phyloP scores from a whole-genome alignment of 2,329 filamentous ascomycete genomes.

The Cladosporium sp. region DNA sequence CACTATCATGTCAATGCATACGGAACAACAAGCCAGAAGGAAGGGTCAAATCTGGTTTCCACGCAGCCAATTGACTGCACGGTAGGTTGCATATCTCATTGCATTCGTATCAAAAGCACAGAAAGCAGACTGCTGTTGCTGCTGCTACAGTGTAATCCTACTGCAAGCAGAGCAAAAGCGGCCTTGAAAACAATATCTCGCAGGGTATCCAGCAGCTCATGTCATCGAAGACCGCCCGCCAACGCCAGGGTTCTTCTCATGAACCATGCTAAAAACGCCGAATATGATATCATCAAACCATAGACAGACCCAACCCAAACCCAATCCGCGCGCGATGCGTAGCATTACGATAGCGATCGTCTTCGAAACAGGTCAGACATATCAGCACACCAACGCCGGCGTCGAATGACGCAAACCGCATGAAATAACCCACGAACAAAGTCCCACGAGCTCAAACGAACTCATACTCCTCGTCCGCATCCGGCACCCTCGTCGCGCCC shows the following conservation, averaged over 20 bases:
- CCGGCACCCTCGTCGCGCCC: slow-evolving; percentile 20
- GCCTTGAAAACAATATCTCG: neutral
- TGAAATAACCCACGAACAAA: neutral
- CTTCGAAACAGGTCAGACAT: neutral
- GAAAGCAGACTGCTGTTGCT: neutral
- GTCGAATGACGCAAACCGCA: neutral
- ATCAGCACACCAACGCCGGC: slow-evolving; percentile 10
- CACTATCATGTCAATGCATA: neutral
- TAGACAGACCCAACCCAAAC: neutral
- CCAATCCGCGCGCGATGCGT: neutral
- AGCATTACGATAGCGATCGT: neutral
- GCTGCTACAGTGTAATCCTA: no score
- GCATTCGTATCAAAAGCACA: neutral
- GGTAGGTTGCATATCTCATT: slow-evolving; percentile 11
- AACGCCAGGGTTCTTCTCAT: slow-evolving; percentile 12
- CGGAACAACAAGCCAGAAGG: neutral
- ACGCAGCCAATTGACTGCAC: slow-evolving; percentile 1
- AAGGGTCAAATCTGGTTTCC: neutral
- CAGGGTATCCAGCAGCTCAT: slow-evolving; percentile 23
- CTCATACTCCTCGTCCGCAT: slow-evolving; percentile 33
- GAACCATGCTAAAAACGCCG: slow-evolving; percentile 13
- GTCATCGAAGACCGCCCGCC: slow-evolving; percentile 25
- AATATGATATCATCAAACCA: neutral
- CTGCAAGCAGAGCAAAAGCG: no score
- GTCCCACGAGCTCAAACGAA: slow-evolving; percentile 25